These are phyloP conservation scores for Lolium multiflorum DNA, from an alignment of 176 grass and related monocot genomes.

Conservation along the genomic window DNA sequence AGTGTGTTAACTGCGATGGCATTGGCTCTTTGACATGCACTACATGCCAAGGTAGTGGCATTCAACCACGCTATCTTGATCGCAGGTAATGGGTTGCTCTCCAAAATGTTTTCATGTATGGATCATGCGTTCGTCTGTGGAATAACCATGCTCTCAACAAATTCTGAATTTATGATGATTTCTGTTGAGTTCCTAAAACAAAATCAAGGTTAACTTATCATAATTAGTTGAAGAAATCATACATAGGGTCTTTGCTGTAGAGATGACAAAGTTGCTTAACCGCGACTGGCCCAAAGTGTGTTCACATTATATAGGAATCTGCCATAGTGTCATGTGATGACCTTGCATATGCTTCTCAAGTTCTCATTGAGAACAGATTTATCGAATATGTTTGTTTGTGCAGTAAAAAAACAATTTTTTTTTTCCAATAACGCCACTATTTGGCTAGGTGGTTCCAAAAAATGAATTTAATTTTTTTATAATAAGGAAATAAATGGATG, in stretches of 20 bases:
- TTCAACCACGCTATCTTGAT: slow-evolving; percentile 99
- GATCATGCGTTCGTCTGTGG: not conserved
- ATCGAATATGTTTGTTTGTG: not conserved
- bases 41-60: slow-evolving; percentile 92
- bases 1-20: slow-evolving; percentile 86
- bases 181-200: slow-evolving; percentile 7
- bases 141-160: not conserved
- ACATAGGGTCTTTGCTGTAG: slow-evolving; percentile 12
- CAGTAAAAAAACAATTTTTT: not conserved
- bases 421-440: not conserved
- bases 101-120: slow-evolving; percentile 14
- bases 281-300: not conserved
- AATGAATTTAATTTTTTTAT: not conserved
- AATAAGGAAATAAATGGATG: not conserved
- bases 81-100: slow-evolving; percentile 68
- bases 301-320: not conserved
- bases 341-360: not conserved
- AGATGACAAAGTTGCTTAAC: slow-evolving; percentile 3
- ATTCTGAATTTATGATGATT: not conserved
- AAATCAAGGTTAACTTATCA: not conserved
- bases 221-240: slow-evolving; percentile 21
- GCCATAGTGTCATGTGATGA: not conserved
- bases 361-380: not conserved
- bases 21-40: slow-evolving; percentile 94
- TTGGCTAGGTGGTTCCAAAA: not conserved